Evolutionary conservation across 2,329 filamentous ascomycete species (phyloP).

Genomic region (Alternaria infectoria): DNA sequence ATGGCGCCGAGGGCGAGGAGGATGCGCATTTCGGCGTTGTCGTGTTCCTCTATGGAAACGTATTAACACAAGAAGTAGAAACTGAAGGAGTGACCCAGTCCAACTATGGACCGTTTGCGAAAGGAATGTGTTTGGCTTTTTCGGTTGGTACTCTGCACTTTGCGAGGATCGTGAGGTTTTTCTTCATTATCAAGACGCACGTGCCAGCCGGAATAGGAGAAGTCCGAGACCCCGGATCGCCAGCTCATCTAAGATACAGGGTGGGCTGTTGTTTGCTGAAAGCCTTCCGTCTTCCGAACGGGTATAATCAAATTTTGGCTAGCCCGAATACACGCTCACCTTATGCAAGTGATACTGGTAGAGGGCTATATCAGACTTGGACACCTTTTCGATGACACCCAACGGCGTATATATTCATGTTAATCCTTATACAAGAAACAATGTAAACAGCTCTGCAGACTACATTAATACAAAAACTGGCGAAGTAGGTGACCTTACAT

Average conservation of each 20-base stretch:
- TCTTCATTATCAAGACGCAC: conserved; percentile 4
- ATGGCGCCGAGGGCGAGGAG: conserved; percentile 30
- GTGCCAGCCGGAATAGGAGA: conserved; percentile 9
- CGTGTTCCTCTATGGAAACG: neutral
- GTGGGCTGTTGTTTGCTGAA: neutral
- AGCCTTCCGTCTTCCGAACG: neutral
- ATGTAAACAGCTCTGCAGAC: too few relatives aligned
- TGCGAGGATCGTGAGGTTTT: neutral
- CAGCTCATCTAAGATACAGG: neutral
- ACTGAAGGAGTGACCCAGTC: neutral
- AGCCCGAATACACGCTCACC: too few relatives aligned
- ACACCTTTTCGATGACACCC: too few relatives aligned
- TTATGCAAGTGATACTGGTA: too few relatives aligned
- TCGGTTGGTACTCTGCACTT: neutral
- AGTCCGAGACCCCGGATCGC: conserved; percentile 9
- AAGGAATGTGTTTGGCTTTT: neutral
- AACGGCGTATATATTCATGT: too few relatives aligned
- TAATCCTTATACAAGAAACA: too few relatives aligned
- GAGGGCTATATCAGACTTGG: too few relatives aligned
- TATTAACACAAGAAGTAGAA: neutral
- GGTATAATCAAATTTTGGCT: too few relatives aligned
- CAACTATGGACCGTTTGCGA: neutral
- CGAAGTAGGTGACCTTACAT: too few relatives aligned
- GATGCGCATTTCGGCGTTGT: conserved; percentile 14
- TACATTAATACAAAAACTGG: too few relatives aligned